Base-by-base conservation (phyloP, 768 basidiomycete genomes). In the Tulasnella sp. region DNA sequence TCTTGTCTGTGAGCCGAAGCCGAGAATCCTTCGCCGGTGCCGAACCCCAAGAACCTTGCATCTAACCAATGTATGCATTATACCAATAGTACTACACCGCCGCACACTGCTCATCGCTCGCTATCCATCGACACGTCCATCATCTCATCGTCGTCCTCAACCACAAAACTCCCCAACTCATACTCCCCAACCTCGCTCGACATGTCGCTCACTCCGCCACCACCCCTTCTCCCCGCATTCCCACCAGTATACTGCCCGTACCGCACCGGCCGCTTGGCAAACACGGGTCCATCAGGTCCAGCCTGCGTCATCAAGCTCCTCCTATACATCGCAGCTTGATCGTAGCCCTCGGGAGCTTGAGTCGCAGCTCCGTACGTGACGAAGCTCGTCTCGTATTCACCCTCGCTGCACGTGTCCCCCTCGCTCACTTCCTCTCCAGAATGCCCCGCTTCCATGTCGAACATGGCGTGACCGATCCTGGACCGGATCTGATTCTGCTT, bases 361-460 rank as follows among this genome's bases (percentile, higher is more conserved):
- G 94, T 94, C 77, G 89, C 87, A 3, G 90, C 87, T 24, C 90
- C 84, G 72, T 91, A 89, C 80, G 90, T 87, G 44, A 94, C 84
- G 85, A 96, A 96, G 81, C 84, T 86, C 71, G 88, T 86, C 83
- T 95, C 94, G 44, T 89, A 90, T 82, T 92, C 93, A 83, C 87
- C 89, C 82, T 92, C 92, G 80, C 88, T 87, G 0, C 86, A 87
- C 44, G 93, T 93, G 77, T 87, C 88, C 77, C 87, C 87, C 78
- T 93, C 93, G 82, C 91, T 92, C 77, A 87, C 87, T 82, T 95
- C 94, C 79, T 94, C 93, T 27, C 94, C 94, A 12, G 95, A 96
- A 82, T 95, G 94, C 24, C 85, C 85, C 3, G 94, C 94, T 83
- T 91, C 92, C 44, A 89, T 87, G 82, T 94, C 93, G 75, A 94